phyloP scores from a whole-genome alignment of 2,329 filamentous ascomycete genomes.

The Xylariomycetidae sp. region DNA sequence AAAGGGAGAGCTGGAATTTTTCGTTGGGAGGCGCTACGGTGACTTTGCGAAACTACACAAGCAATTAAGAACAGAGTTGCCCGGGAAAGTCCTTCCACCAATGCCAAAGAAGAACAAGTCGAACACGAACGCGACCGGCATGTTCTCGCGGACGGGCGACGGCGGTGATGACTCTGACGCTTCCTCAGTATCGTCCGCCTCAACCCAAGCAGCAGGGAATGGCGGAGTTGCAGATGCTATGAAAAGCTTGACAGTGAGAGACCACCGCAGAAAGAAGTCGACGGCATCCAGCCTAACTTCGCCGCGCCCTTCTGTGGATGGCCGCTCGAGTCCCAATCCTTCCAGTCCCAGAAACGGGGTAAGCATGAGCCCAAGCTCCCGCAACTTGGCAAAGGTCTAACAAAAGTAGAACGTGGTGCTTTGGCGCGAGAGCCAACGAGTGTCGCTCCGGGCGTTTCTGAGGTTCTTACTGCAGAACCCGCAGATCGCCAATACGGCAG shows the following conservation, averaged over 20 bases:
- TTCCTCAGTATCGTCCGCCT: slow-evolving; percentile 75
- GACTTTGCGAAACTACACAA: slow-evolving; percentile 80
- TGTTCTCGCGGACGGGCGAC: slow-evolving; percentile 43
- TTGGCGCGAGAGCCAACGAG: slow-evolving; percentile 82
- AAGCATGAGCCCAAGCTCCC: too few species aligned
- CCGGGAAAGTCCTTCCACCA: slow-evolving; percentile 81
- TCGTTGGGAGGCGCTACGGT: slow-evolving; percentile 79
- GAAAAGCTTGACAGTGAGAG: slow-evolving; percentile 38
- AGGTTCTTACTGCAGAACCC: slow-evolving; percentile 78
- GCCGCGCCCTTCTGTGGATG: slow-evolving; percentile 40
- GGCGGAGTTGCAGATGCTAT: slow-evolving; percentile 27
- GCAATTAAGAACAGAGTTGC: slow-evolving; percentile 73
- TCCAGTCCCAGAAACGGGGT: slow-evolving; percentile 25
- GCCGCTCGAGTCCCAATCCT: slow-evolving; percentile 25
- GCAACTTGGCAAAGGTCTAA: too few species aligned
- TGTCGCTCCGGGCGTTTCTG: slow-evolving; percentile 88
- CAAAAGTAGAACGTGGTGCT: too few species aligned
- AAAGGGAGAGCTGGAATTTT: slow-evolving; percentile 67
- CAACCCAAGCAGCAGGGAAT: slow-evolving; percentile 42
- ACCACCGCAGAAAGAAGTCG: slow-evolving; percentile 33
- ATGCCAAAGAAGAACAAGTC: slow-evolving; percentile 90
- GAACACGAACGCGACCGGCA: slow-evolving; percentile 56
- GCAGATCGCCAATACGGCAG: slow-evolving; percentile 73
- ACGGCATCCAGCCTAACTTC: slow-evolving; percentile 30
- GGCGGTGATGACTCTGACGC: slow-evolving; percentile 66